phyloP scores from a whole-genome alignment of 2,329 filamentous ascomycete species.

The Emericellopsis atlantica region DNA sequence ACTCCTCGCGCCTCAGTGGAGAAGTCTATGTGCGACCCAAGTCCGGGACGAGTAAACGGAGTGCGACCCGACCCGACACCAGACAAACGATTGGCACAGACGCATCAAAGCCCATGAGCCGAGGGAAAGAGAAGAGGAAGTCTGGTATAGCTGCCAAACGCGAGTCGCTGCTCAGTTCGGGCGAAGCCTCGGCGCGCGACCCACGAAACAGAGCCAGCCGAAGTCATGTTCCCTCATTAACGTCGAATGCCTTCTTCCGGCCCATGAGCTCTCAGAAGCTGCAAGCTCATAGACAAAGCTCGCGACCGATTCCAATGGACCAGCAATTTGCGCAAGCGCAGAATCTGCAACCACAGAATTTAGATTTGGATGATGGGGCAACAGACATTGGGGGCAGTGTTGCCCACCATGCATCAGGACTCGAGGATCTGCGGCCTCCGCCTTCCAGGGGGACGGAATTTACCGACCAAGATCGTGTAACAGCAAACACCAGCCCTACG shows the following conservation, averaged over 20 bases:
- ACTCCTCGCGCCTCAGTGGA: constrained; percentile 3
- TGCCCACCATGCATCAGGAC: constrained; percentile 35
- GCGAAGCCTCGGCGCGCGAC: neutral
- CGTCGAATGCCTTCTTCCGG: constrained; percentile 83
- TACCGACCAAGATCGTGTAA: constrained; percentile 63
- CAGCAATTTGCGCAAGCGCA: constrained; percentile 11
- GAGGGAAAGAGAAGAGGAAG: neutral
- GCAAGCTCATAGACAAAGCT: constrained; percentile 68
- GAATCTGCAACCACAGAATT: constrained; percentile 8
- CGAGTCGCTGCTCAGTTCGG: neutral
- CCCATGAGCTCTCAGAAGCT: constrained; percentile 95
- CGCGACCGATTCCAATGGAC: constrained; percentile 28
- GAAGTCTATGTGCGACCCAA: constrained; percentile 1
- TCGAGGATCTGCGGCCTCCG: constrained; percentile 37
- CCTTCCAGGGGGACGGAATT: constrained; percentile 70
- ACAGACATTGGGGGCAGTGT: constrained; percentile 30
- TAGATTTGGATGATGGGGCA: constrained; percentile 23
- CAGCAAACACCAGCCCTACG: constrained; percentile 63
- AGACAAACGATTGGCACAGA: neutral
- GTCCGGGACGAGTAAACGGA: neutral
- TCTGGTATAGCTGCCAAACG: neutral
- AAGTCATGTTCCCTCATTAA: constrained; percentile 81
- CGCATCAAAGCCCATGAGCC: neutral
- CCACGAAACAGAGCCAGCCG: constrained; percentile 52
- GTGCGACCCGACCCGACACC: constrained; percentile 1